Evolutionary conservation across 768 basidiomycete species (phyloP), one percentile per base, ranked within the genome.

Genomic region (Terana coerulea): DNA sequence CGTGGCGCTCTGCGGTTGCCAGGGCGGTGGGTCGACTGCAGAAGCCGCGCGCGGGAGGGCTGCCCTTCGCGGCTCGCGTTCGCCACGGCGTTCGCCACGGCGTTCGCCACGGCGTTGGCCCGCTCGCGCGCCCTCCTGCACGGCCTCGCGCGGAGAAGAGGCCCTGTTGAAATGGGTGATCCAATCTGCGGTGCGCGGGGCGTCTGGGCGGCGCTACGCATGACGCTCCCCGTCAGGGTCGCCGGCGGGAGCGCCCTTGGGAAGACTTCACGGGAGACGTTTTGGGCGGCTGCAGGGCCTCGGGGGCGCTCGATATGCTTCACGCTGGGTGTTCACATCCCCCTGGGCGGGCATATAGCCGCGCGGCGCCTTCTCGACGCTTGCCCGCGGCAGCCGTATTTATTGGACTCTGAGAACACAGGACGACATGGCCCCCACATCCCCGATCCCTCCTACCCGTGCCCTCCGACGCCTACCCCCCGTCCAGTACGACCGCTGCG

Each of bases 291-390:
- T 12, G 17, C n/a, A n/a, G n/a, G 28, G 14, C 29, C 15, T 5
- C 30, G 7, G n/a, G 19, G 30, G 44, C 45, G 45, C 45, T 21
- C 19, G 45, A 19, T 44, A 44, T 19, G 21, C 39, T 19, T 40
- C 39, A 19, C 21, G 39, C 21, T 40, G 28, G 28, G 26, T 29
- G 28, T 33, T 46, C 24, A 33, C 30, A 33, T 14, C 45, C 30
- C 34, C 45, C 34, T 33, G 30, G 29, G 45, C 45, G 45, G 28
- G 29, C 45, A 17, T n/a, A 4, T 22, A 21, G 31, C 14, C 45
- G 45, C 45, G 45, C 28, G 17, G 45, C 45, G 45, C 30, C 31
- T 46, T 46, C 30, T 33, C 29, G 34, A 46, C 34, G 30, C 37
- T 19, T 11, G 37, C 37, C 37, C 37, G 10, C 15, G n/a, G 44